These are phyloP conservation scores for Blastomyces gilchristii DNA, from an alignment of 2,329 filamentous ascomycete species.

Conservation along the genomic window DNA sequence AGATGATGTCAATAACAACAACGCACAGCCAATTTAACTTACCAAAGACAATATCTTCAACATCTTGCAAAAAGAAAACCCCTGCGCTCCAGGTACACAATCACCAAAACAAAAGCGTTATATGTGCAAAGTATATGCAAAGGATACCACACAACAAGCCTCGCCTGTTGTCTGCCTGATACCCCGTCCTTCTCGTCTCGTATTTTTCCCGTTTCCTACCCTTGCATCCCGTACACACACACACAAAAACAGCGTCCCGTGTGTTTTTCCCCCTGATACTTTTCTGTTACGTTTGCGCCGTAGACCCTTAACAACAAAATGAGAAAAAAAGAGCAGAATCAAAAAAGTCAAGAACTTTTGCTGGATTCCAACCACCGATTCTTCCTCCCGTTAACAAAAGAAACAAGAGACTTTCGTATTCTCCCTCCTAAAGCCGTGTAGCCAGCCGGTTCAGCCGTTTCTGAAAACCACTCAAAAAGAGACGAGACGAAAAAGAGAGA, in stretches of 20 bases:
- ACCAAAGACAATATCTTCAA: slow-evolving; percentile 99
- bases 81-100: neutral
- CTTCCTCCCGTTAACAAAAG: too few species aligned
- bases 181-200: neutral
- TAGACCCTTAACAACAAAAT: neutral
- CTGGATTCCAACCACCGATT: too few species aligned
- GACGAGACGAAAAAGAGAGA: too few species aligned
- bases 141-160: neutral
- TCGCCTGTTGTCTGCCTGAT: neutral
- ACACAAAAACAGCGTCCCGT: neutral
- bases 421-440: too few species aligned
- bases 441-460: too few species aligned
- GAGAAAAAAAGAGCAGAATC: too few species aligned
- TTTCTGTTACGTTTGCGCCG: neutral
- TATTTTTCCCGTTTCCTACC: neutral
- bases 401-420: too few species aligned
- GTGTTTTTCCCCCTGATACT: too few species aligned
- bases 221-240: neutral
- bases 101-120: neutral
- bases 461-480: too few species aligned
- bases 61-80: slow-evolving; percentile 52
- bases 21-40: slow-evolving; percentile 24
- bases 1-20: neutral
- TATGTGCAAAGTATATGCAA: neutral
- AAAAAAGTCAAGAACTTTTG: too few species aligned